Percentiles rank a stretch among this genome's conserved stretches.
These are phyloP conservation scores for Verticillium nonalfalfae DNA, from an alignment of 2,329 filamentous ascomycete genomes.

Conservation along the genomic window DNA sequence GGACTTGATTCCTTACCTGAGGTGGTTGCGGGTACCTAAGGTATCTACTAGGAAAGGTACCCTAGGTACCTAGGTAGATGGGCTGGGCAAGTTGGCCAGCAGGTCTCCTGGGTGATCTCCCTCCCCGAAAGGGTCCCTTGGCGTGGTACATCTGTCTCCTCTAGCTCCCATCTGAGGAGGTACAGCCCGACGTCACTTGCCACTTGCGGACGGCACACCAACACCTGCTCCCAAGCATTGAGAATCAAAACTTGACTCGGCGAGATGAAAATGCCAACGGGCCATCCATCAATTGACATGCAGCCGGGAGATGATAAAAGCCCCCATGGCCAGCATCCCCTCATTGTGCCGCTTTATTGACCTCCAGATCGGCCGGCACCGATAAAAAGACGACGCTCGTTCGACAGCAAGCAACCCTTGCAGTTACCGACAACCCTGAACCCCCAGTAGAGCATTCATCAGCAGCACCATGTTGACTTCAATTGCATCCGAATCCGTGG, in stretches of 20 bases:
- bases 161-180: neutral
- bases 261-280: neutral
- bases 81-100: neutral
- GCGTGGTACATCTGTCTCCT: neutral
- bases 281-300: neutral
- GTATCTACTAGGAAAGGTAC: no score
- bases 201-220: neutral
- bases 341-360: neutral
- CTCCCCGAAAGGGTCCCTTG: no score
- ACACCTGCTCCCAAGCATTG: no score
- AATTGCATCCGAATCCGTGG: conserved; percentile 41
- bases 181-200: neutral
- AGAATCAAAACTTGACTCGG: neutral
- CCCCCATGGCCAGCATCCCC: neutral
- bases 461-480: conserved; percentile 33
- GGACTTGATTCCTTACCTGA: no score
- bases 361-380: neutral
- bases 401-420: neutral
- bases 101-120: no score
- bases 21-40: neutral
- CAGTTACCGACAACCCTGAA: neutral
- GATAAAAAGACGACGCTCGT: neutral
- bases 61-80: neutral
- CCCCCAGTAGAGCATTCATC: neutral
- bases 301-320: neutral